Base-by-base conservation (phyloP, 805 yeast genomes). In the Candida caryicola region DNA sequence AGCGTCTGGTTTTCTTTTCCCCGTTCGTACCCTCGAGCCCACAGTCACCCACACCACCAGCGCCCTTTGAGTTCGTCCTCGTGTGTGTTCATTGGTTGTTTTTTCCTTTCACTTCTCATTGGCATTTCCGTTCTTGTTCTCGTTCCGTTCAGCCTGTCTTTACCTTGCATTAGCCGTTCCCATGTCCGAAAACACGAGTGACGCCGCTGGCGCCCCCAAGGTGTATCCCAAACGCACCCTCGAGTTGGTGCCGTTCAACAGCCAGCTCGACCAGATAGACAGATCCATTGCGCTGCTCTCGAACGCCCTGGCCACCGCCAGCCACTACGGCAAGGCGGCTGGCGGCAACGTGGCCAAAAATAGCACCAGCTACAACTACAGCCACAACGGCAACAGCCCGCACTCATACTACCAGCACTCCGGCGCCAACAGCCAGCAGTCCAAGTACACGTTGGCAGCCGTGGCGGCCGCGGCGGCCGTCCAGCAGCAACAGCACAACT, bases 391-490 rank as follows among this genome's bases (percentile, higher is more conserved):
- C 14, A 29, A 32, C 19, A 33, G 35, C 37, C 34, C 30, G 27
- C 31, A 27, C 27, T 37, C 30, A 17, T 39, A 32, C 40, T 17
- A 29, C 33, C 16, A 33, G 31, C 31, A 37, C 17, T 32, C 37
- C 29, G 36, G 39, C 23, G 31, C 33, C 29, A 46, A 43, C 15
- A 37, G 35, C 31, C 55, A 48, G 36, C 56, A 50, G 29, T 49
- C 51, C 37, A 54, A 56, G 40, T 56, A 55, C 36, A 51, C 60
- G 1, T 45, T 51, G 33, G 57, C 62, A 13, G 56, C 64, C 4
- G 57, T 54, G 4, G 60, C 62, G 3, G 62, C 59, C 2, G 57
- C 64, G n/a, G 64, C 64, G 12, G 62, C 60, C 12, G 60, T 54
- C 15, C 60, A 53, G 30, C 62, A 58, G 29, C 63, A 52, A 34